These are phyloP conservation scores for Xylaria sp. DNA, from an alignment of 2,329 filamentous ascomycete species.

Conservation along the genomic window DNA sequence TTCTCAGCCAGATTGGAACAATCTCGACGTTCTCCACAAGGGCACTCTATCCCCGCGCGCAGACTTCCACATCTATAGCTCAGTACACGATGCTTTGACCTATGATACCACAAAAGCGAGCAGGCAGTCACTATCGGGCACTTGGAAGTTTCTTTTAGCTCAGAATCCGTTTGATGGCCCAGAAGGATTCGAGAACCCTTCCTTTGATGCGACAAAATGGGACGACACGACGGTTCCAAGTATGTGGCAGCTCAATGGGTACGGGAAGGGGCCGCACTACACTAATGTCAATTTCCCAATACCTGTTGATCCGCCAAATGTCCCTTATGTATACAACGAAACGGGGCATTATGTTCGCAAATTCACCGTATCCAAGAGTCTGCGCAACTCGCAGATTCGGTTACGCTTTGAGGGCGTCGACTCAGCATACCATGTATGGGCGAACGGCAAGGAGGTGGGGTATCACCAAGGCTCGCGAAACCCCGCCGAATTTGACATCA, in stretches of 20 bases:
- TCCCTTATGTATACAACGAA: slow-evolving; percentile 60
- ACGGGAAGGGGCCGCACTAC: slow-evolving; percentile 66
- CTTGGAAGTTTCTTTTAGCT: slow-evolving; percentile 54
- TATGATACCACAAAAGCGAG: slow-evolving; percentile 45
- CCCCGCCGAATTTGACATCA: slow-evolving; percentile 67
- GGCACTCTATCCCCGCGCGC: slow-evolving; percentile 62
- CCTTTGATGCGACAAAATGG: slow-evolving; percentile 48
- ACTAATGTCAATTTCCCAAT: slow-evolving; percentile 73
- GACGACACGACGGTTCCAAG: slow-evolving; percentile 65
- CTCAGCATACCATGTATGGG: slow-evolving; percentile 65
- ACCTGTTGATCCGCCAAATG: slow-evolving; percentile 65
- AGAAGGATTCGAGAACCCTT: slow-evolving; percentile 40
- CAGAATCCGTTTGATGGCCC: slow-evolving; percentile 48
- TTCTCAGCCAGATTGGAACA: slow-evolving; percentile 62
- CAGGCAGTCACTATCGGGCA: slow-evolving; percentile 51
- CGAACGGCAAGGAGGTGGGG: slow-evolving; percentile 64
- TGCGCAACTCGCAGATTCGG: slow-evolving; percentile 52
- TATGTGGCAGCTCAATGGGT: slow-evolving; percentile 74
- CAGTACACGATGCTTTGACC: slow-evolving; percentile 53
- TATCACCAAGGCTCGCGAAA: slow-evolving; percentile 68
- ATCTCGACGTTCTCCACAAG: slow-evolving; percentile 60
- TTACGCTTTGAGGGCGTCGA: slow-evolving; percentile 69
- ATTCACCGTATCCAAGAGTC: slow-evolving; percentile 52
- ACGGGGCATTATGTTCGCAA: slow-evolving; percentile 57
- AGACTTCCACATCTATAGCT: slow-evolving; percentile 60